Conservation (phyloP, 2,329 filamentous ascomycete species). For the Colletotrichum tanaceti region DNA sequence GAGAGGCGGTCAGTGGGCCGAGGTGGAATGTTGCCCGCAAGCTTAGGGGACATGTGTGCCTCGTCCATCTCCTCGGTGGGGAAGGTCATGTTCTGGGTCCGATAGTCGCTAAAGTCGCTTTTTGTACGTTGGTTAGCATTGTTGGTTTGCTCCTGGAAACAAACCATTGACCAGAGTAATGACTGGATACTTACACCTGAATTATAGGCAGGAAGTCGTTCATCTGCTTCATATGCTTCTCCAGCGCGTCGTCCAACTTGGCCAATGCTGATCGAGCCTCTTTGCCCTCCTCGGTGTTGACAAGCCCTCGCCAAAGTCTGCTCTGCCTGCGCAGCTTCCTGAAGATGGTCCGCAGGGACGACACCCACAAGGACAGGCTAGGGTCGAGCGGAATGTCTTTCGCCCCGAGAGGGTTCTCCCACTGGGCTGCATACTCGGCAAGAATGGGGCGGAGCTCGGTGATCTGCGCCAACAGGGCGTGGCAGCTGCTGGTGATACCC, state of each 20-base stretch:
- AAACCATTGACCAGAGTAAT: not conserved
- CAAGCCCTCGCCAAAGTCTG: not conserved
- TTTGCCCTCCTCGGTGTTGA: not conserved
- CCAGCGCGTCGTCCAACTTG: constrained; percentile 25
- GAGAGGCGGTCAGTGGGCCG: constrained; percentile 12
- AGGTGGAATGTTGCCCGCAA: not conserved
- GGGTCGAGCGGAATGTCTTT: constrained; percentile 42
- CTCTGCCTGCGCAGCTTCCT: constrained; percentile 31
- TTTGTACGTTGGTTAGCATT: not conserved
- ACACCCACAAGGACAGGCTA: constrained; percentile 43
- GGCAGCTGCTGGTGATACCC: constrained; percentile 30
- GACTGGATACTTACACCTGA: constrained; percentile 38
- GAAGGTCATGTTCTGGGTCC: constrained; percentile 20
- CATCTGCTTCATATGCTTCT: constrained; percentile 40
- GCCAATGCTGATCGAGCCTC: constrained; percentile 4
- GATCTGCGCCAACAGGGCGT: constrained; percentile 38
- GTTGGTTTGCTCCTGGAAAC: not conserved
- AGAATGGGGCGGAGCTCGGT: constrained; percentile 41
- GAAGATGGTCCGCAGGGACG: constrained; percentile 40
- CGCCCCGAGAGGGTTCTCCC: constrained; percentile 10
- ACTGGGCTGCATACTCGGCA: constrained; percentile 42
- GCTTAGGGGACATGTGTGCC: not conserved
- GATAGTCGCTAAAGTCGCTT: constrained; percentile 45
- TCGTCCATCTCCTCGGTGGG: not conserved
- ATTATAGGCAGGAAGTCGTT: constrained; percentile 42